phyloP scores from a whole-genome alignment of 2,329 filamentous ascomycete species.

The Pseudopithomyces chartarum region DNA sequence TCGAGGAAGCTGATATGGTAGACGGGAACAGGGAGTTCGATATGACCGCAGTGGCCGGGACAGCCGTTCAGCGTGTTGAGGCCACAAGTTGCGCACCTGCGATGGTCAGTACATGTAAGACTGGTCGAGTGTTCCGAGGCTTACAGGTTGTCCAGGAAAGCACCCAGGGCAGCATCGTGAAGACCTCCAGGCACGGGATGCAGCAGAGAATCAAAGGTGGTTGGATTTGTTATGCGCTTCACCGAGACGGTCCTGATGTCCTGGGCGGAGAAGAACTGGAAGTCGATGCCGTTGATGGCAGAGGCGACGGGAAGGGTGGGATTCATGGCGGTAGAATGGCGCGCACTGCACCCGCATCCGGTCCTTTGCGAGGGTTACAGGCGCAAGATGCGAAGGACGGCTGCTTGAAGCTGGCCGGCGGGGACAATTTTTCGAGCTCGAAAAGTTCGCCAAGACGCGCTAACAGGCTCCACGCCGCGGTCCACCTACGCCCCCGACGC shows the following conservation, averaged over 20 bases:
- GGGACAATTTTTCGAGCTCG: slow-evolving; percentile 35
- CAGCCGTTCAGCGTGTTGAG: slow-evolving; percentile 75
- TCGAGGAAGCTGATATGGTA: slow-evolving; percentile 98
- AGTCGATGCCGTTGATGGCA: slow-evolving; percentile 84
- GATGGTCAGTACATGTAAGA: slow-evolving; percentile 10
- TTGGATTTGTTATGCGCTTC: slow-evolving; percentile 89
- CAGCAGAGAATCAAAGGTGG: slow-evolving; percentile 89
- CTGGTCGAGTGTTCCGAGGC: slow-evolving; percentile 41
- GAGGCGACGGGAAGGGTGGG: slow-evolving; percentile 77
- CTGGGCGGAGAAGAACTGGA: slow-evolving; percentile 78
- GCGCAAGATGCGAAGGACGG: slow-evolving; percentile 18
- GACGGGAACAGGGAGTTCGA: slow-evolving; percentile 88
- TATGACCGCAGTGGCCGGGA: slow-evolving; percentile 92
- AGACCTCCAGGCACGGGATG: slow-evolving; percentile 89
- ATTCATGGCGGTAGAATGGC: slow-evolving; percentile 44
- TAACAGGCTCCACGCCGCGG: slow-evolving; percentile 8
- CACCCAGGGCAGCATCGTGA: slow-evolving; percentile 89
- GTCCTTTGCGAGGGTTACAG: slow-evolving; percentile 13
- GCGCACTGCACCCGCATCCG: slow-evolving; percentile 19
- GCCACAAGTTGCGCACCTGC: slow-evolving; percentile 89
- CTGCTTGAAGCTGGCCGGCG: slow-evolving; percentile 18
- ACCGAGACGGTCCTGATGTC: slow-evolving; percentile 92
- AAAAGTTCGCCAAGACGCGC: slow-evolving; percentile 34
- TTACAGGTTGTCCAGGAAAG: slow-evolving; percentile 84
- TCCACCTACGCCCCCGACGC: not conserved